These are phyloP conservation scores for Ustilago crameri DNA, from an alignment of 1,284 basidiomycete species.

Conservation along the genomic window DNA sequence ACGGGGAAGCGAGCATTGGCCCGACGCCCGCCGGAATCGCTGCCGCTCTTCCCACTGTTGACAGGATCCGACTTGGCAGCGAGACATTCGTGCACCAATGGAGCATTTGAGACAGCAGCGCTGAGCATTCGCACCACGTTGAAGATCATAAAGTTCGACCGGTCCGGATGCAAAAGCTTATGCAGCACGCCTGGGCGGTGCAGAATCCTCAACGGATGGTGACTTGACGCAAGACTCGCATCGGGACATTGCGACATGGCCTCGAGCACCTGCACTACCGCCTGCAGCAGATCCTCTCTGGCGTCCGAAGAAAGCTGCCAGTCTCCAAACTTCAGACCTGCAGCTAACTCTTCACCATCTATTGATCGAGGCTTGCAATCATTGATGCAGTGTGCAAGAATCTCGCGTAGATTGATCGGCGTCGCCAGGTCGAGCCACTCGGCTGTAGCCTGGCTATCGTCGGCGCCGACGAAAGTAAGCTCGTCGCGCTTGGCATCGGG, in stretches of 20 bases:
- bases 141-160: conserved; percentile 19
- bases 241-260: conserved; percentile 25
- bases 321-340: not conserved
- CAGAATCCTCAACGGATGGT: conserved; percentile 26
- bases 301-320: conserved; percentile 23
- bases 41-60: not conserved
- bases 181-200: conserved; percentile 28
- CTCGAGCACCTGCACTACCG: conserved; percentile 24
- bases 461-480: conserved; percentile 13
- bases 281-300: conserved; percentile 31
- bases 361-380: conserved; percentile 15
- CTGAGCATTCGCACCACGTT: conserved; percentile 32
- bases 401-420: conserved; percentile 27
- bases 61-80: conserved; percentile 16
- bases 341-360: not conserved
- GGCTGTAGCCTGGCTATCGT: not conserved
- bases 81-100: conserved; percentile 39
- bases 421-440: conserved; percentile 15
- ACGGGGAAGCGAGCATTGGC: conserved; percentile 47
- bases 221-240: conserved; percentile 6
- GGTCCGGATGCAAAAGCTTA: conserved; percentile 36
- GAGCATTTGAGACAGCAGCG: conserved; percentile 24
- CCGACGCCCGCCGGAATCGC: conserved; percentile 6
- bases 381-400: conserved; percentile 40
- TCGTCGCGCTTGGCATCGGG: conserved; percentile 19